Evolutionary conservation across 257 asterid species (phyloP).

Genomic region (Handroanthus guayacan): DNA sequence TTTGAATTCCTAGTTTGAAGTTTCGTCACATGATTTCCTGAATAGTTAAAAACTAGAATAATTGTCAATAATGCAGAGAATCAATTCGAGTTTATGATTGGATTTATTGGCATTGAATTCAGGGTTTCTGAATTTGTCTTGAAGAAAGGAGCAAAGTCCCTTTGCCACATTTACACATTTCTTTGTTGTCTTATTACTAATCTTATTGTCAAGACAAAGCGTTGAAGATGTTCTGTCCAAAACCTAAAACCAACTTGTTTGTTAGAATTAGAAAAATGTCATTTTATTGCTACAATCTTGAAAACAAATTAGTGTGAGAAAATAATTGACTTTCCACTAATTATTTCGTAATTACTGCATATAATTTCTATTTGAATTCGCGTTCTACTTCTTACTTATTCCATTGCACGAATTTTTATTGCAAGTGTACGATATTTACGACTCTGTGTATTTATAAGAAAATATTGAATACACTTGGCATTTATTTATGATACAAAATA

Average conservation of each 20-base stretch:
- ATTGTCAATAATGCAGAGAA: slow-evolving; percentile 16
- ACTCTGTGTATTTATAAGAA: too few species aligned
- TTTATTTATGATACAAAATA: too few species aligned
- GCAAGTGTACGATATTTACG: too few species aligned
- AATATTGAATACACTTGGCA: too few species aligned
- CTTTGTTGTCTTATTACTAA: not conserved
- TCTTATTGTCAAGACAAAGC: slow-evolving; percentile 10
- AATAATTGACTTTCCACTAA: not conserved
- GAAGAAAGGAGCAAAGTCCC: slow-evolving; percentile 28
- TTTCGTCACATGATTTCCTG: slow-evolving; percentile 51
- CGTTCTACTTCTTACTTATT: too few species aligned
- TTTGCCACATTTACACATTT: slow-evolving; percentile 31
- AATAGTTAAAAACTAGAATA: not conserved
- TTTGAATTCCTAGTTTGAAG: slow-evolving; percentile 39
- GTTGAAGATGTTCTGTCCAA: slow-evolving; percentile 27
- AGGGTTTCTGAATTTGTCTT: slow-evolving; percentile 22
- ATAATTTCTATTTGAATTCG: too few species aligned
- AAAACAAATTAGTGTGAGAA: not conserved
- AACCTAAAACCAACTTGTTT: not conserved
- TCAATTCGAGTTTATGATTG: slow-evolving; percentile 1
- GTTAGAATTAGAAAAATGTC: not conserved
- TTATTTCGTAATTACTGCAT: not conserved
- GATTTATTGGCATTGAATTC: not conserved
- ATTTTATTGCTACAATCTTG: not conserved
- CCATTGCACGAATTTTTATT: too few species aligned